Evolutionary conservation across 192 early-diverging fungal genomes (phyloP).

Genomic region (Coemansia sp.): DNA sequence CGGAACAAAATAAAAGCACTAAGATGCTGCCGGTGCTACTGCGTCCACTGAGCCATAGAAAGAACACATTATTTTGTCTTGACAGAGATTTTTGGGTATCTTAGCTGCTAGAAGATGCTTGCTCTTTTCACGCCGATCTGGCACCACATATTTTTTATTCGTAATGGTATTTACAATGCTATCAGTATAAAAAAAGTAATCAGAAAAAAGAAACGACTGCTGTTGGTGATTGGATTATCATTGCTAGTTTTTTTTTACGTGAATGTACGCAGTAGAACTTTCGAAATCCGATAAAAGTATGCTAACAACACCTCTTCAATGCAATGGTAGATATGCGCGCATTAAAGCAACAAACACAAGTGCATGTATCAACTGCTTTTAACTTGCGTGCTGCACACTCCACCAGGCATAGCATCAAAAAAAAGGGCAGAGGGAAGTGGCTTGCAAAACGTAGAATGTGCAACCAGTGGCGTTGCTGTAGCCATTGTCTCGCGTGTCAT

Average conservation of each 20-base stretch:
- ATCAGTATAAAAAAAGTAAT: too few relatives aligned
- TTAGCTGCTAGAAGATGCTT: too few relatives aligned
- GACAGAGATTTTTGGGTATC: too few relatives aligned
- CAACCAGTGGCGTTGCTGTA: neutral
- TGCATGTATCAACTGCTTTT: neutral
- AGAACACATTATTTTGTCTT: too few relatives aligned
- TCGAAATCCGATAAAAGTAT: neutral
- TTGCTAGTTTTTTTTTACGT: neutral
- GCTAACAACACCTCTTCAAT: neutral
- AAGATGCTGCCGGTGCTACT: too few relatives aligned
- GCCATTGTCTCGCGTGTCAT: neutral
- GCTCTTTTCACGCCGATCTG: too few relatives aligned
- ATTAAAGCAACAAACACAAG: neutral
- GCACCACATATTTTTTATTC: too few relatives aligned
- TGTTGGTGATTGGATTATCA: neutral
- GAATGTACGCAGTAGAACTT: constrained; percentile 9
- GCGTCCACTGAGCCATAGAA: too few relatives aligned
- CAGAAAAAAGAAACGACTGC: too few relatives aligned
- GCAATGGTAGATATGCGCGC: neutral
- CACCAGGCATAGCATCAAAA: neutral
- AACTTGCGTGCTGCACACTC: neutral
- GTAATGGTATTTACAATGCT: too few relatives aligned
- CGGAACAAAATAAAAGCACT: too few relatives aligned
- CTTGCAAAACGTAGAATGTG: neutral
- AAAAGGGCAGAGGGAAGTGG: neutral